phyloP scores from a whole-genome alignment of 1,284 basidiomycete genomes.

The Ustanciosporium gigantosporum region DNA sequence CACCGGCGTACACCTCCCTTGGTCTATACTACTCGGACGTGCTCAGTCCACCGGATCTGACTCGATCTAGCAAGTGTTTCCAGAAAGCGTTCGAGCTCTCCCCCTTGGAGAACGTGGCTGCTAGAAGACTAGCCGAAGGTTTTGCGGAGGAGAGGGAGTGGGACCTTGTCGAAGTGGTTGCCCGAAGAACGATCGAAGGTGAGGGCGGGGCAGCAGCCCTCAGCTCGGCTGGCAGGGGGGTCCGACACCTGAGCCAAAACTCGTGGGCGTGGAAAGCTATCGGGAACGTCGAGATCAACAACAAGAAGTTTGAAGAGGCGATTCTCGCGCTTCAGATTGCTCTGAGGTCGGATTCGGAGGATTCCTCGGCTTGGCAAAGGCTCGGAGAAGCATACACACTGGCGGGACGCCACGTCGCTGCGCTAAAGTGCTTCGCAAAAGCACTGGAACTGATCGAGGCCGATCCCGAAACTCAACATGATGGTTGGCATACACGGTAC shows the following conservation, averaged over 20 bases:
- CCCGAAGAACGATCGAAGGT: constrained; percentile 86
- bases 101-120: constrained; percentile 82
- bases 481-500: constrained; percentile 82
- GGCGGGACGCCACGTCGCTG: constrained; percentile 84
- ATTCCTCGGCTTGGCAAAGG: constrained; percentile 81
- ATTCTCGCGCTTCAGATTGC: constrained; percentile 87
- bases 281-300: constrained; percentile 82
- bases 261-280: constrained; percentile 99
- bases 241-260: constrained; percentile 67
- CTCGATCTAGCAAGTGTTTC: constrained; percentile 90
- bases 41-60: constrained; percentile 74
- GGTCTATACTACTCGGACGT: constrained; percentile 84
- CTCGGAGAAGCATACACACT: constrained; percentile 89
- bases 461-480: constrained; percentile 3
- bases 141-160: constrained; percentile 93
- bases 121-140: constrained; percentile 77
- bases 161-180: constrained; percentile 92
- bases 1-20: constrained; percentile 89
- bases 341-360: constrained; percentile 77
- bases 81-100: constrained; percentile 98
- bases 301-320: constrained; percentile 75
- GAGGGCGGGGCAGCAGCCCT: constrained; percentile 53
- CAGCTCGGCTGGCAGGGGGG: constrained; percentile 1
- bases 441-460: constrained; percentile 65
- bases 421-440: constrained; percentile 80